Evolutionary conservation across 2,329 filamentous ascomycete species (phyloP).

Genomic region (Ilyonectria destructans): DNA sequence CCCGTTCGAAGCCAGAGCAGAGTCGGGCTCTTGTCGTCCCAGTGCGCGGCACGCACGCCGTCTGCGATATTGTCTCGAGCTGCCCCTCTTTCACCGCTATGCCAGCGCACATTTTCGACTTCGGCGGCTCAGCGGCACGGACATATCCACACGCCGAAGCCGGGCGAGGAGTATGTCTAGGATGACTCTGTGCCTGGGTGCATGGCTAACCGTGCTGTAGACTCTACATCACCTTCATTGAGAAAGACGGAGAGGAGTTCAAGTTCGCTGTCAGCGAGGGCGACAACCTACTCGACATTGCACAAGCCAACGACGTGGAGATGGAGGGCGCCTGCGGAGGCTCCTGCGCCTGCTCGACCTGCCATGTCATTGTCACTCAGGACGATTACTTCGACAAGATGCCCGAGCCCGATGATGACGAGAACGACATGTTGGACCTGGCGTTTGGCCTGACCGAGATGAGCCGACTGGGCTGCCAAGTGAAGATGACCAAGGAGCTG

Average conservation of each 20-base stretch:
- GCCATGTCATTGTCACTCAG: slow-evolving; percentile 88
- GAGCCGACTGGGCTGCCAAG: slow-evolving; percentile 87
- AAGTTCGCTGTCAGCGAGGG: slow-evolving; percentile 87
- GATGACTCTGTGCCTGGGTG: neutral
- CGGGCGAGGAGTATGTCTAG: slow-evolving; percentile 87
- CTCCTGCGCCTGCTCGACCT: slow-evolving; percentile 93
- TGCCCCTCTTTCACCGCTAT: slow-evolving; percentile 39
- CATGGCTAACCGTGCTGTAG: slow-evolving; percentile 61
- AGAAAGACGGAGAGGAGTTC: slow-evolving; percentile 86
- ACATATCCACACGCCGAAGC: slow-evolving; percentile 86
- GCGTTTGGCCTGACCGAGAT: slow-evolving; percentile 94
- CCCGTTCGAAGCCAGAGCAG: slow-evolving; percentile 42
- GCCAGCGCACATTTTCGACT: slow-evolving; percentile 74
- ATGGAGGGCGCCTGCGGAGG: slow-evolving; percentile 99
- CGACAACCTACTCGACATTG: slow-evolving; percentile 95
- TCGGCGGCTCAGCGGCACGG: slow-evolving; percentile 77
- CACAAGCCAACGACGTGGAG: slow-evolving; percentile 93
- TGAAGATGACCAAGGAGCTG: slow-evolving; percentile 91
- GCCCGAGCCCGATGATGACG: slow-evolving; percentile 83
- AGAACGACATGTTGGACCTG: slow-evolving; percentile 93
- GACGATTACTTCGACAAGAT: slow-evolving; percentile 84
- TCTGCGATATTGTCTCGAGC: slow-evolving; percentile 24
- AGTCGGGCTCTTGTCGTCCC: slow-evolving; percentile 25
- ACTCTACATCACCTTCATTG: slow-evolving; percentile 91
- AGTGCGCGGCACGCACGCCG: slow-evolving; percentile 42